phyloP scores from a whole-genome alignment of 176 grass and related monocot genomes.

The Carex kokanica region DNA sequence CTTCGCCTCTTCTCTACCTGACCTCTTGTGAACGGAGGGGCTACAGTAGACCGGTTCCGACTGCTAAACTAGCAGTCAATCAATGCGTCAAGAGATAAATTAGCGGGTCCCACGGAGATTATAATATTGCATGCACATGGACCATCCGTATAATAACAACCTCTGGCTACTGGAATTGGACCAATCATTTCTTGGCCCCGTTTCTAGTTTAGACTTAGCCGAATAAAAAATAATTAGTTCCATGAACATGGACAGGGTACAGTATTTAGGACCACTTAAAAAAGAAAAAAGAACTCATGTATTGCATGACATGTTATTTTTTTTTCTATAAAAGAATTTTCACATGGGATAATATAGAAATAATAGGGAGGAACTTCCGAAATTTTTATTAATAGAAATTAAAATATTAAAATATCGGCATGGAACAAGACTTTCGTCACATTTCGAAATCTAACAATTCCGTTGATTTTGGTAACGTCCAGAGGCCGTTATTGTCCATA shows the following conservation, averaged over 20 bases:
- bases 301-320: not conserved
- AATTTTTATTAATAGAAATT: too few species aligned
- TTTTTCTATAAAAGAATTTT: not conserved
- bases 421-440: too few species aligned
- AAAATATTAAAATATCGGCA: too few species aligned
- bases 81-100: not conserved
- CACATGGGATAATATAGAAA: not conserved
- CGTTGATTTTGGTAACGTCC: too few species aligned
- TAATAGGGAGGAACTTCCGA: not conserved
- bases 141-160: not conserved
- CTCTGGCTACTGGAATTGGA: not conserved
- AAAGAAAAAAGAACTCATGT: not conserved
- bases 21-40: not conserved
- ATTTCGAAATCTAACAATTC: too few species aligned
- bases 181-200: not conserved
- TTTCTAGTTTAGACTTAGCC: not conserved
- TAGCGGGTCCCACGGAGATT: not conserved
- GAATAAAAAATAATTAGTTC: not conserved
- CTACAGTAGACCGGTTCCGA: not conserved
- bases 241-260: not conserved
- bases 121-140: conserved; percentile 3
- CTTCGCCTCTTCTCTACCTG: not conserved
- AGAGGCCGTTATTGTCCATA: too few species aligned
- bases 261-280: not conserved
- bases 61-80: not conserved